Evolutionary conservation across 2,329 filamentous ascomycete species (phyloP).

Genomic region (Elsinoe fawcettii): DNA sequence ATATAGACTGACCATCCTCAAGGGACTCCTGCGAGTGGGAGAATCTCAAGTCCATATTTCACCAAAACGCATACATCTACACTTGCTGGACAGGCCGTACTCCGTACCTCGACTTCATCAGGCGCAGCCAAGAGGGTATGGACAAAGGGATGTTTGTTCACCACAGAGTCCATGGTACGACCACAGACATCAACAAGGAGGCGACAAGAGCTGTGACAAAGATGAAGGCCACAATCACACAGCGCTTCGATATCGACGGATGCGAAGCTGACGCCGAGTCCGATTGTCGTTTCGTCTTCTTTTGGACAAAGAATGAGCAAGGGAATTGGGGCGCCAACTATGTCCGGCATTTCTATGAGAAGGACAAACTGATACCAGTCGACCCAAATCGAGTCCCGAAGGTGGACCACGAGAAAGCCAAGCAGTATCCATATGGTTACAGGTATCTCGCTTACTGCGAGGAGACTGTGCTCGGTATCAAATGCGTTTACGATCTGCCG

Average conservation of each 20-base stretch:
- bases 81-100: constrained; percentile 45
- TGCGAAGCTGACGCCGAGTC: constrained; percentile 40
- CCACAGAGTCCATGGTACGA: constrained; percentile 38
- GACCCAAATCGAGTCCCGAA: constrained; percentile 37
- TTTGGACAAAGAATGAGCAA: constrained; percentile 19
- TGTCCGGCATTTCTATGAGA: constrained; percentile 46
- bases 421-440: constrained; percentile 38
- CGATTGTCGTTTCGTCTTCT: constrained; percentile 34
- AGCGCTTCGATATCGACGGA: constrained; percentile 38
- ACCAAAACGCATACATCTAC: constrained; percentile 42
- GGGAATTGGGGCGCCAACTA: constrained; percentile 39
- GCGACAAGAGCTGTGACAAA: constrained; percentile 34
- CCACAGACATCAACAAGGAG: constrained; percentile 37
- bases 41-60: constrained; percentile 45
- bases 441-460: constrained; percentile 41
- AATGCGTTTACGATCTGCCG: constrained; percentile 39
- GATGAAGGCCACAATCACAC: constrained; percentile 46
- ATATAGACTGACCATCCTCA: neutral
- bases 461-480: constrained; percentile 40
- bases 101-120: constrained; percentile 35
- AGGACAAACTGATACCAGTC: constrained; percentile 44
- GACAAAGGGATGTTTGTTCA: constrained; percentile 39
- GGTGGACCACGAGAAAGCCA: constrained; percentile 36
- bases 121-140: constrained; percentile 34
- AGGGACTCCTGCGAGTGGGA: constrained; percentile 46